phyloP scores from a whole-genome alignment of 2,329 filamentous ascomycete species.

The Chaetothyriales sp. region DNA sequence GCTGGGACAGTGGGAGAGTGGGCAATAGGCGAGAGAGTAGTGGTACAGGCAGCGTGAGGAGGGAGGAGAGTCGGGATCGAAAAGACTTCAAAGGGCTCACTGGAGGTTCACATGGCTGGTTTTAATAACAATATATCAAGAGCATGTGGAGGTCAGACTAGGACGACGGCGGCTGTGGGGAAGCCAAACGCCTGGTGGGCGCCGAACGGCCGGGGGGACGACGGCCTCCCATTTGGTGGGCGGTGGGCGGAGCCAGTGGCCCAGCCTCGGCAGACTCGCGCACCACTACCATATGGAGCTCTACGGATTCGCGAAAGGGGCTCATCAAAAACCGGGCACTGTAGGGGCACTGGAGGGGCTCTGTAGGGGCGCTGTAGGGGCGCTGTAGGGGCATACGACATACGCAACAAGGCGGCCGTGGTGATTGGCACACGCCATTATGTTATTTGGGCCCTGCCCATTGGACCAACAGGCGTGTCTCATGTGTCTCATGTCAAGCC shows the following conservation, averaged over 20 bases:
- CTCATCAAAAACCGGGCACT: neutral
- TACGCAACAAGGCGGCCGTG: neutral
- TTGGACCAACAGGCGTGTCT: neutral
- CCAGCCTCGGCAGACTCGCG: neutral
- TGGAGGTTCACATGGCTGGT: neutral
- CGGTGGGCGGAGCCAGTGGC: neutral
- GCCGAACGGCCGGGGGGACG: neutral
- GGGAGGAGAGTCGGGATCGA: neutral
- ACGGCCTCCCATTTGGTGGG: neutral
- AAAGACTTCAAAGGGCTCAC: too few species aligned
- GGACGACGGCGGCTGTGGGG: neutral
- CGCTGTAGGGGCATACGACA: neutral
- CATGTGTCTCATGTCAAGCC: neutral
- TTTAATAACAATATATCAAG: neutral
- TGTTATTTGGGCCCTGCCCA: neutral
- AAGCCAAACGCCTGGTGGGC: neutral
- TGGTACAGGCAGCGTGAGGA: too few species aligned
- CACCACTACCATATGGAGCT: neutral
- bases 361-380: too few species aligned
- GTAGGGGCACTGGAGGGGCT: too few species aligned
- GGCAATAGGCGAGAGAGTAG: too few species aligned
- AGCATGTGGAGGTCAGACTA: neutral
- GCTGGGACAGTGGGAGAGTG: neutral
- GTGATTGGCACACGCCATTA: neutral
- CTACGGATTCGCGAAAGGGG: neutral